Percentiles rank a stretch among this genome's conserved stretches.
Conservation (phyloP, 2,329 filamentous ascomycete species). For the Lasiodiplodia citricola region DNA sequence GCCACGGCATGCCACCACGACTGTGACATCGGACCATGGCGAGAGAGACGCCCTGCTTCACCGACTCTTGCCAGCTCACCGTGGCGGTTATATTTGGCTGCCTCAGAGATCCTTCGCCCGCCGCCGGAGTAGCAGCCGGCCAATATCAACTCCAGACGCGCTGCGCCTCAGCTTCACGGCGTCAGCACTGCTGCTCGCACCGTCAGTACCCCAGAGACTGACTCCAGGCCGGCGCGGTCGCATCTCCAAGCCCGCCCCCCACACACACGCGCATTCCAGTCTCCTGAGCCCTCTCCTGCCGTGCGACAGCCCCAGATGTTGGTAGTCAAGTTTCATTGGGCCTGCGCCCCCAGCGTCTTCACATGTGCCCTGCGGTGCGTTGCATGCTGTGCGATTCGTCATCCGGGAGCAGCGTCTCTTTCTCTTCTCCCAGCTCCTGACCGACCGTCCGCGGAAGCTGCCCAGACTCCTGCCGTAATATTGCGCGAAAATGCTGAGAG, state of each 20-base stretch:
- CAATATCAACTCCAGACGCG: slow-evolving; percentile 19
- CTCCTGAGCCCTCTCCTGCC: slow-evolving; percentile 20
- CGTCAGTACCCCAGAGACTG: slow-evolving; percentile 8
- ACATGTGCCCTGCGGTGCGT: slow-evolving; percentile 17
- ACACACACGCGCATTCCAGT: slow-evolving; percentile 12
- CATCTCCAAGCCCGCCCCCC: background rate
- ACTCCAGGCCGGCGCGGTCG: slow-evolving; percentile 8
- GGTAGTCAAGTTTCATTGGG: slow-evolving; percentile 20
- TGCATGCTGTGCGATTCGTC: slow-evolving; percentile 21
- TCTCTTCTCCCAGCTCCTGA: slow-evolving; percentile 12
- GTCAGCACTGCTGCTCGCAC: slow-evolving; percentile 14
- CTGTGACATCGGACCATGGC: slow-evolving; percentile 9
- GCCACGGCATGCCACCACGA: slow-evolving; percentile 1
- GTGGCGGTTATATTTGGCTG: slow-evolving; percentile 19
- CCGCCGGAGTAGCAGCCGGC: slow-evolving; percentile 6
- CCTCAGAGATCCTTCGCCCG: slow-evolving; percentile 13
- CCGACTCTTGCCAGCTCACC: slow-evolving; percentile 21
- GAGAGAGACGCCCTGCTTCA: background rate
- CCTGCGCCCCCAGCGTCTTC: slow-evolving; percentile 10
- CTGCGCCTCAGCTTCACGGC: slow-evolving; percentile 22
- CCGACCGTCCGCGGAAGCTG: background rate
- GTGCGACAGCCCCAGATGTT: slow-evolving; percentile 13
- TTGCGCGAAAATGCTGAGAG: slow-evolving; percentile 5
- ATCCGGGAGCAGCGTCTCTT: background rate
- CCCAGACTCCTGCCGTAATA: slow-evolving; percentile 7